Evolutionary conservation across 495 filamentous ascomycete species (phyloP), one percentile per base, ranked within the genome.

Genomic region (Xylaria cubensis): DNA sequence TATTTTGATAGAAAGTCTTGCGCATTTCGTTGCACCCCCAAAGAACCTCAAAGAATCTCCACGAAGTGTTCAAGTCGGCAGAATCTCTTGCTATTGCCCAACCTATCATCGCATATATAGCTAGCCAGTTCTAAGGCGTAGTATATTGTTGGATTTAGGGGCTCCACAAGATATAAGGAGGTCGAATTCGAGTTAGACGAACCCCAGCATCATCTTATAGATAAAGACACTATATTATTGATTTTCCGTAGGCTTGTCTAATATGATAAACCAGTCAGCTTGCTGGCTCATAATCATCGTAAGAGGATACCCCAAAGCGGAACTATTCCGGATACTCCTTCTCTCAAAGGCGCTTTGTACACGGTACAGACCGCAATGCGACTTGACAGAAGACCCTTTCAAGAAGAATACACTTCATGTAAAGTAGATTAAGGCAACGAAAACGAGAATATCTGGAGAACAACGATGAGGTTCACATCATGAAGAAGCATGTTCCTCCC

Each of bases 171-270:
- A 42, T 3, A 8, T 19, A 50, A 51, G n/a, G 6, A 51, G n/a
- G 63, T 62, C 15, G 26, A 65, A 51, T 9, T 15, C 64, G 19
- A 53, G 46, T 34, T 65, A 50, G 24, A 36, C 21, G n/a, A 50
- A 50, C 10, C 39, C 24, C 0, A 46, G 63, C 36, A 36, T 36
- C 15, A 32, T 34, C 53, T 19, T 24, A 24, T 21, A 26, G 13
- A 3, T 24, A 15, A 39, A 12, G 12, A 53, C 7, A 48, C 64
- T 8, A 24, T 9, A 19, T 29, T 24, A 32, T 13, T 17, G 32
- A 9, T 6, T 24, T 67, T 15, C 17, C 4, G 6, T 44, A 10
- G 15, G 42, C 13, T 51, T 36, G 63, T 21, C 44, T 44, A 51
- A 17, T 51, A 19, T 50, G 5, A 36, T 26, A 51, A 65, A 36